Evolutionary conservation across 208 protist genomes (phyloP), one percentile per base, ranked within the genome.

Genomic region (Vickermania ingenoplastis): DNA sequence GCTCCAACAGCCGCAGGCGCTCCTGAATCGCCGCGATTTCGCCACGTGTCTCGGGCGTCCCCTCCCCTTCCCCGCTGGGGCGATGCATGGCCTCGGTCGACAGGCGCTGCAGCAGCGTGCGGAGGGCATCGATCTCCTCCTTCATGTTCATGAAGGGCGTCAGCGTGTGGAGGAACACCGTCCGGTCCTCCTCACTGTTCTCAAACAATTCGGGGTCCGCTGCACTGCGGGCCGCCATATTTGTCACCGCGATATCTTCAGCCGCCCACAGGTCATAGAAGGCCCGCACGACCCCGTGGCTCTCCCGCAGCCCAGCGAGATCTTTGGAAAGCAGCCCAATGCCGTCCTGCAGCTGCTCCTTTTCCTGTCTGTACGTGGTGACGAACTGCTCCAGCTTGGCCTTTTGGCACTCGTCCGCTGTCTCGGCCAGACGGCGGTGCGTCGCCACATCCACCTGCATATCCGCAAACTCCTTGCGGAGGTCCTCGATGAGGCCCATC

Each of bases 211-310:
- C 58, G 13, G 56, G 51, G 25, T 72, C 51, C 0, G 60, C 69
- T 0, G 59, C 30, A 22, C 57, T 71, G 50, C 65, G 65, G 21
- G 57, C 52, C 55, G 73, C 78, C 66, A 88, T 81, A 48, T 61
- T 57, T 25, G 71, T 26, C 28, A 88, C 53, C 60, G 66, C 67
- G 61, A 74, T 70, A 2, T 54, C 53, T 29, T 27, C 41, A 2
- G 55, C 66, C 5, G 72, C 82, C 86, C 86, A 93, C 2, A 90
- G 59, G 4, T 80, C 75, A 7, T 57, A 63, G 53, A 93, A 90
- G 30, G 67, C 71, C 54, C 73, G 61, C 31, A 61, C 25, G 23
- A 57, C 17, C 3, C 31, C 45, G 26, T 69, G 7, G 25, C 59
- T 65, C 50, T 52, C 50, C 65, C 75, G 67, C 3, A 36, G 27